phyloP scores from a whole-genome alignment of 805 yeast species.

The Saturnispora sekii region DNA sequence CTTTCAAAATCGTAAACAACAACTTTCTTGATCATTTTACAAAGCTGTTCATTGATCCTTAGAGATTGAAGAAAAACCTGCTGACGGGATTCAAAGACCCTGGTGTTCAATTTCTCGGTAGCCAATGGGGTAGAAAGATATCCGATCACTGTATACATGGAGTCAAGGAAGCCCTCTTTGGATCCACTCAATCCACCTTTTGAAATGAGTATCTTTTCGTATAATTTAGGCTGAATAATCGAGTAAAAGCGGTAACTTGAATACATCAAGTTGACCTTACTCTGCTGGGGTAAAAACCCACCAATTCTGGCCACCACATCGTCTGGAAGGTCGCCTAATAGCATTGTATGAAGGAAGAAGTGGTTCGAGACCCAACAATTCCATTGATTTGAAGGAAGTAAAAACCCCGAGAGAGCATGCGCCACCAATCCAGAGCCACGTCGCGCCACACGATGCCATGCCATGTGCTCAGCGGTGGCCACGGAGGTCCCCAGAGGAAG shows the following conservation, averaged over 20 bases:
- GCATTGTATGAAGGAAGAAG: no score
- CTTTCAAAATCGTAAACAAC: constrained; percentile 25
- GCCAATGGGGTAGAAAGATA: constrained; percentile 28
- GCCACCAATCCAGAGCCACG: no score
- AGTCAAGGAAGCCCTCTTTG: constrained; percentile 25
- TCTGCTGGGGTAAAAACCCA: constrained; percentile 32
- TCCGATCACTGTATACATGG: constrained; percentile 31
- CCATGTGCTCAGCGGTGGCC: no score
- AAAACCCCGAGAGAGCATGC: no score
- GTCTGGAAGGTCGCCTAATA: constrained; percentile 17
- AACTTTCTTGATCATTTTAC: constrained; percentile 27
- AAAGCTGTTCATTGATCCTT: constrained; percentile 27
- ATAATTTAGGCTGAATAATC: constrained; percentile 27
- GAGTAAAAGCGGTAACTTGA: constrained; percentile 26
- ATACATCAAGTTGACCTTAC: constrained; percentile 25
- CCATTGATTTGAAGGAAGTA: no score
- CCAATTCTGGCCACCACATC: constrained; percentile 16
- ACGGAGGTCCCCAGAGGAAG: no score
- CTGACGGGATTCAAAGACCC: constrained; percentile 31
- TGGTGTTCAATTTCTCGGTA: constrained; percentile 28
- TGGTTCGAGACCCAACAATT: neutral
- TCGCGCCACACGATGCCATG: no score
- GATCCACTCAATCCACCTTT: constrained; percentile 25
- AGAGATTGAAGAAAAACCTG: constrained; percentile 32
- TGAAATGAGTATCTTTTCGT: constrained; percentile 29